phyloP scores from a whole-genome alignment of 345 rosid genomes.

The Lumnitzera racemosa region DNA sequence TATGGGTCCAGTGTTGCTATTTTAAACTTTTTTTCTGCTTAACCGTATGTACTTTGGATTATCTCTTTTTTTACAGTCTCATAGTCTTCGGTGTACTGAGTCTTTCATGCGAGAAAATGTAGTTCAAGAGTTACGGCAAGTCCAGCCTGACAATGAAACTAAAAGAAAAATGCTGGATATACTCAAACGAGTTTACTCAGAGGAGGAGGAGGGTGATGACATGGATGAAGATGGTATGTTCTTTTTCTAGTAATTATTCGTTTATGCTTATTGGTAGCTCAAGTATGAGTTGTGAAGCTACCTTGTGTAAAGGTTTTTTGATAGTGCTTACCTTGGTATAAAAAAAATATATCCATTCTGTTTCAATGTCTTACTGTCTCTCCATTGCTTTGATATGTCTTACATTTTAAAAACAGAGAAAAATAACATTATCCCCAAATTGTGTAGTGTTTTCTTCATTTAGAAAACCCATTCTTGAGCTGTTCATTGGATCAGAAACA shows the following conservation, averaged over 20 bases:
- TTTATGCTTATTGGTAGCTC: background rate
- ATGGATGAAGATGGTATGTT: slow-evolving; percentile 40
- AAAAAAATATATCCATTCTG: no score
- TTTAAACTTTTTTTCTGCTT: background rate
- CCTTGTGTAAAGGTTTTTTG: no score
- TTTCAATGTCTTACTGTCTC: no score
- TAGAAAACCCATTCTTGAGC: no score
- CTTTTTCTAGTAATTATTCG: background rate
- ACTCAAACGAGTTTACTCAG: slow-evolving; percentile 60
- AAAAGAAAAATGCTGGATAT: slow-evolving; percentile 72
- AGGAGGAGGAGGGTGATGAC: slow-evolving; percentile 50
- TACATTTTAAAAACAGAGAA: no score
- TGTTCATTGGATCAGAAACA: no score
- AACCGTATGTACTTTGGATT: background rate
- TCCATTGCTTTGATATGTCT: no score
- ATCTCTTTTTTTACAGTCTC: slow-evolving; percentile 39
- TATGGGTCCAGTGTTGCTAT: background rate
- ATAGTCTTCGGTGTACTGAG: slow-evolving; percentile 78
- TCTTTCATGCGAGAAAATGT: slow-evolving; percentile 94
- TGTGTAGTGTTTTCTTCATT: no score
- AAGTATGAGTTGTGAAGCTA: no score
- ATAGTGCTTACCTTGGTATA: no score
- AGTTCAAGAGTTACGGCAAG: slow-evolving; percentile 51
- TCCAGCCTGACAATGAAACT: slow-evolving; percentile 55
- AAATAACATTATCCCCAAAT: no score